These are phyloP conservation scores for Myriosclerotinia scirpicola DNA, from an alignment of 2,329 filamentous ascomycete species.

Conservation along the genomic window DNA sequence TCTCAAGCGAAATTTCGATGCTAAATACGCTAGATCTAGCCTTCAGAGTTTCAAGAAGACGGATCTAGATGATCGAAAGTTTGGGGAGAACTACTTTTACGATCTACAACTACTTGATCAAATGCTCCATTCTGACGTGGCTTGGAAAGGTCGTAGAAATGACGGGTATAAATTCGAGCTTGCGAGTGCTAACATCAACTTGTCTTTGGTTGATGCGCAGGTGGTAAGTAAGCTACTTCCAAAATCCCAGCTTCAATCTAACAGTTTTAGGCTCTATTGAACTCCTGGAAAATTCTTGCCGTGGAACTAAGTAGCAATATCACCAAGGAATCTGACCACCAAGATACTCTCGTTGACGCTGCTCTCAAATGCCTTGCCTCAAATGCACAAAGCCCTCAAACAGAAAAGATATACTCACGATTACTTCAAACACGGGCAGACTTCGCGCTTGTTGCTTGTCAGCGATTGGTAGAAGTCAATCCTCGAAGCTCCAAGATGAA, in stretches of 20 bases:
- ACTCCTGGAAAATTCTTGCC: slow-evolving; percentile 85
- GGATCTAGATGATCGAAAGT: slow-evolving; percentile 59
- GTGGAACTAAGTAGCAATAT: slow-evolving; percentile 71
- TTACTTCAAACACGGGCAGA: slow-evolving; percentile 76
- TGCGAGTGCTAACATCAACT: slow-evolving; percentile 81
- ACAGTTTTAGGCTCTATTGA: slow-evolving; percentile 66
- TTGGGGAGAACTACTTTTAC: slow-evolving; percentile 83
- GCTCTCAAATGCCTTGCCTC: slow-evolving; percentile 75
- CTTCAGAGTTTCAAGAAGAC: slow-evolving; percentile 82
- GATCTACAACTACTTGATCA: slow-evolving; percentile 72
- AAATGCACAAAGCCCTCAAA: slow-evolving; percentile 70
- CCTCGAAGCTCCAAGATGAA: slow-evolving; percentile 52
- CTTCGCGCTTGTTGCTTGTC: slow-evolving; percentile 78
- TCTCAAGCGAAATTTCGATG: slow-evolving; percentile 79
- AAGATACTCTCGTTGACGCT: slow-evolving; percentile 55
- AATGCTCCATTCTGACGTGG: slow-evolving; percentile 73
- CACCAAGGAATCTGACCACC: slow-evolving; percentile 30
- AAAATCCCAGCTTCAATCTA: slow-evolving; percentile 28
- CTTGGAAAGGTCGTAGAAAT: slow-evolving; percentile 69
- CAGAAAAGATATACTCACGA: slow-evolving; percentile 78
- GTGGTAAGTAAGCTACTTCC: slow-evolving; percentile 56
- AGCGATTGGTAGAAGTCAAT: slow-evolving; percentile 66
- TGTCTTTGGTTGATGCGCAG: slow-evolving; percentile 91
- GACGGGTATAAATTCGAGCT: slow-evolving; percentile 82
- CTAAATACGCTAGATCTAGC: slow-evolving; percentile 70